Percentiles rank a stretch among this genome's conserved stretches.
Conservation (phyloP, 805 yeast species). For the Ogataea nitratoaversa region DNA sequence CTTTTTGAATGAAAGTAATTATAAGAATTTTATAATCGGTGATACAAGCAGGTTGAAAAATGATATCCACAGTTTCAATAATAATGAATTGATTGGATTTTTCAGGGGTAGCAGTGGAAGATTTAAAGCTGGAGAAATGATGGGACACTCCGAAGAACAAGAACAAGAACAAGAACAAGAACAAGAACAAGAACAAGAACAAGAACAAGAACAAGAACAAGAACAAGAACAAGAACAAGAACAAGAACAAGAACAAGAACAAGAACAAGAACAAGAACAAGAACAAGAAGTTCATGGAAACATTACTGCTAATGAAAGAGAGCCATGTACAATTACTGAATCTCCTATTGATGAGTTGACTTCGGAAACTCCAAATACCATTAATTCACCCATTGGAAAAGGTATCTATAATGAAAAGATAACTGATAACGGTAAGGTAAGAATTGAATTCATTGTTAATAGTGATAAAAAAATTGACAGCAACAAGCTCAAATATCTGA, state of each 20-base stretch:
- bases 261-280: conserved; percentile 1
- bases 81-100: conserved; percentile 21
- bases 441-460: conserved; percentile 40
- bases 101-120: conserved; percentile 21
- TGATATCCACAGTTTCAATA: conserved; percentile 22
- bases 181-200: conserved; percentile 2
- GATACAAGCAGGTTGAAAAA: conserved; percentile 22
- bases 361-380: neutral
- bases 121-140: conserved; percentile 2
- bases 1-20: conserved; percentile 33
- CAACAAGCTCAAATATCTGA: conserved; percentile 3
- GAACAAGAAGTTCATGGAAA: neutral
- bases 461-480: conserved; percentile 20
- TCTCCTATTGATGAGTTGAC: conserved; percentile 5
- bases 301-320: neutral
- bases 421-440: conserved; percentile 43
- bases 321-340: neutral
- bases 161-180: conserved; percentile 4
- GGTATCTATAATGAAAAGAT: conserved; percentile 40
- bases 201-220: conserved; percentile 2
- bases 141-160: conserved; percentile 3
- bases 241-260: neutral
- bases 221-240: neutral
- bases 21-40: conserved; percentile 30
- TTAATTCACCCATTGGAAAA: conserved; percentile 8